Evolutionary conservation across 176 grass and related monocot genomes (phyloP).

Genomic region (Ampelocalamus luodianensis): DNA sequence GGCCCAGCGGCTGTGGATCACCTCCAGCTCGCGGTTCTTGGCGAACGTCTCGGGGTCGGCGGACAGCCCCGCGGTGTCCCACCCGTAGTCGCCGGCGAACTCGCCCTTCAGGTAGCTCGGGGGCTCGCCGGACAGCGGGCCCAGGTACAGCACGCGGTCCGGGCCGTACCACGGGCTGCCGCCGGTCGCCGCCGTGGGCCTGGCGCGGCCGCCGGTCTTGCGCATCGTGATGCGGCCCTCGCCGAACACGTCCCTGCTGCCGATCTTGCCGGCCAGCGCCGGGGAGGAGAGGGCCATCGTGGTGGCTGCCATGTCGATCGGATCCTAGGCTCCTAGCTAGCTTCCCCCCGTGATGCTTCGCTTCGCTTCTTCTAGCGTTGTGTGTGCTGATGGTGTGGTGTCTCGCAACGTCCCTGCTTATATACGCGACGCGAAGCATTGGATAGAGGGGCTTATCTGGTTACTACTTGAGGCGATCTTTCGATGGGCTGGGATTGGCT

Average conservation of each 20-base stretch:
- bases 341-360: not conserved
- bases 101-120: constrained; percentile 60
- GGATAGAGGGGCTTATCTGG: constrained; percentile 35
- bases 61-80: constrained; percentile 60
- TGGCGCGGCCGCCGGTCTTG: constrained; percentile 49
- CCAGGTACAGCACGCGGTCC: constrained; percentile 59
- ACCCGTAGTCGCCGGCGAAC: constrained; percentile 69
- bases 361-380: not conserved
- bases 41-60: constrained; percentile 66
- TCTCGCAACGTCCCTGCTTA: not conserved
- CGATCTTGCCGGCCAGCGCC: constrained; percentile 35
- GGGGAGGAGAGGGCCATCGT: constrained; percentile 62
- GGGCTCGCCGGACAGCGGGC: constrained; percentile 49
- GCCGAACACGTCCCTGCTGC: constrained; percentile 42
- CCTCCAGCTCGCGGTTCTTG: constrained; percentile 75
- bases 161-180: constrained; percentile 66
- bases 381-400: not conserved
- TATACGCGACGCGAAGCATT: not conserved
- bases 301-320: constrained; percentile 53
- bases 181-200: constrained; percentile 24
- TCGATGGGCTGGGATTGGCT: constrained; percentile 41
- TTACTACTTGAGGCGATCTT: not conserved
- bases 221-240: constrained; percentile 67
- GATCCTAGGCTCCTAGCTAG: constrained; percentile 17
- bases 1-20: constrained; percentile 69